Evolutionary conservation across 805 yeast species (phyloP).

Genomic region (Metschnikowia colocasiae): DNA sequence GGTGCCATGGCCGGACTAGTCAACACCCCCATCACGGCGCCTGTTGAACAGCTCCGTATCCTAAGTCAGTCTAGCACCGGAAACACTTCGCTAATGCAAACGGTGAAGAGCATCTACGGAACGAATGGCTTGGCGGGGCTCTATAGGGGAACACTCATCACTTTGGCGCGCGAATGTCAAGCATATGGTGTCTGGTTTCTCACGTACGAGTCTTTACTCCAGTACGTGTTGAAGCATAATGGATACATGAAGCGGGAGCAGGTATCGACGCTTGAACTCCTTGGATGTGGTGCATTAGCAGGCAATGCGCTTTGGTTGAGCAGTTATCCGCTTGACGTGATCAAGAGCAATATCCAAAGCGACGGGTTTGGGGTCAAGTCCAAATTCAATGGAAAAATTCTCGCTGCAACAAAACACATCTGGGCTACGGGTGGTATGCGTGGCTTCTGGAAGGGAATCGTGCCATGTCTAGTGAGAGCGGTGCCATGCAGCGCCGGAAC

Average conservation of each 20-base stretch:
- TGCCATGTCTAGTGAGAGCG: conserved; percentile 57
- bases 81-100: conserved; percentile 25
- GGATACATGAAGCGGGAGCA: conserved; percentile 42
- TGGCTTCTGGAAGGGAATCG: conserved; percentile 63
- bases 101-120: conserved; percentile 41
- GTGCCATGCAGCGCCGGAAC: conserved; percentile 71
- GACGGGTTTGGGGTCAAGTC: conserved; percentile 45
- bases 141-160: conserved; percentile 53
- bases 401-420: conserved; percentile 37
- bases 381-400: conserved; percentile 40
- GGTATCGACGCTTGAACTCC: conserved; percentile 52
- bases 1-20: conserved; percentile 67
- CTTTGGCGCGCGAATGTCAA: conserved; percentile 58
- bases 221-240: conserved; percentile 29
- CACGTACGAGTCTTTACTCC: conserved; percentile 57
- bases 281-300: conserved; percentile 58
- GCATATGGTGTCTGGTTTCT: conserved; percentile 76
- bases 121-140: conserved; percentile 48
- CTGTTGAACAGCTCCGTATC: conserved; percentile 65
- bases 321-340: conserved; percentile 51
- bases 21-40: conserved; percentile 60
- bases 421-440: conserved; percentile 40
- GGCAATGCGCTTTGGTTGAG: conserved; percentile 66
- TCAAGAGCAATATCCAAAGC: conserved; percentile 51
- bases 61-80: conserved; percentile 50